A percentile compares a stretch with the other conserved stretches of the same genome.
These are phyloP conservation scores for Capsicum baccatum DNA, from an alignment of 257 asterid genomes.

Conservation along the genomic window DNA sequence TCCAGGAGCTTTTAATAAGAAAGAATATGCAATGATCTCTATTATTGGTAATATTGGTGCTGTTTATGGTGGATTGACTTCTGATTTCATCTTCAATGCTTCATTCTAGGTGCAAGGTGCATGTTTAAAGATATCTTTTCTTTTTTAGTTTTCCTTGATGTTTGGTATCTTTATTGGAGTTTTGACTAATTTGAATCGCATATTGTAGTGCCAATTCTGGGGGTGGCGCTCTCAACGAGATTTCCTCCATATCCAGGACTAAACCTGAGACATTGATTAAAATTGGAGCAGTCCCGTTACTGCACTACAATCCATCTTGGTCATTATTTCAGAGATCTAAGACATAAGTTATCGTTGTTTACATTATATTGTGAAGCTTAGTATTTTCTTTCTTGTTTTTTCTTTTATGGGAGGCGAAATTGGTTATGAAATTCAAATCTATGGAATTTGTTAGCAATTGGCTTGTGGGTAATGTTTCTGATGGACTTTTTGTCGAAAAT, in stretches of 20 bases:
- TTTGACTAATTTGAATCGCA: no score
- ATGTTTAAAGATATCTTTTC: background rate
- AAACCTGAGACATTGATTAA: no score
- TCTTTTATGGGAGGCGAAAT: background rate
- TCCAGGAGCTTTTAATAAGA: constrained; percentile 60
- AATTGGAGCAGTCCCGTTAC: no score
- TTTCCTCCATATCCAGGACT: no score
- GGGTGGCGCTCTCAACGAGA: no score
- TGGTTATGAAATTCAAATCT: background rate
- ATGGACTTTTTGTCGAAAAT: no score
- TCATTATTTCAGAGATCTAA: background rate
- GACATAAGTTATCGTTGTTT: background rate
- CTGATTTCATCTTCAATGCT: constrained; percentile 36
- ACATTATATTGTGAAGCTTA: background rate
- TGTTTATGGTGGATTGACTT: constrained; percentile 60
- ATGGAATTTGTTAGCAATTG: background rate
- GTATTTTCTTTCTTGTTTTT: rapidly evolving
- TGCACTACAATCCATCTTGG: no score
- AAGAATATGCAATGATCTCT: constrained; percentile 66
- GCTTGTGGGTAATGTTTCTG: background rate
- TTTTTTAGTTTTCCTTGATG: no score
- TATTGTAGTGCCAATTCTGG: no score
- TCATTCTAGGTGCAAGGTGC: background rate
- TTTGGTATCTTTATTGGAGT: no score
- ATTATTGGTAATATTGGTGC: constrained; percentile 70